Evolutionary conservation across 2,329 filamentous ascomycete genomes (phyloP).

Genomic region (Venturia oleaginea): DNA sequence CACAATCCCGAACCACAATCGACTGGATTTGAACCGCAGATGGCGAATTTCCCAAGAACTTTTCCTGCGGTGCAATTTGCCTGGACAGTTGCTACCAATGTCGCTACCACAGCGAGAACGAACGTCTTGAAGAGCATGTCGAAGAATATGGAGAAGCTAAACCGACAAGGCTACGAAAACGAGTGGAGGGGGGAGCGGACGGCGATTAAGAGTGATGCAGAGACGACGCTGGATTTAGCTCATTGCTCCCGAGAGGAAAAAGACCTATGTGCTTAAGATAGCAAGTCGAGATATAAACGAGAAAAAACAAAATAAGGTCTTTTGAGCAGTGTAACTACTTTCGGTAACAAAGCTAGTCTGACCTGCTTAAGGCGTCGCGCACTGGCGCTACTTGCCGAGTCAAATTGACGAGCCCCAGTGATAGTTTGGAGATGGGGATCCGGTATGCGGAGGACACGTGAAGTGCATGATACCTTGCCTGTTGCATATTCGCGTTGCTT

Average conservation of each 20-base stretch:
- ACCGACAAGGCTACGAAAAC: constrained; percentile 2
- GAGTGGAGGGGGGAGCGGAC: background rate
- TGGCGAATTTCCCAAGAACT: constrained; percentile 12
- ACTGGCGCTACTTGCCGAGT: background rate
- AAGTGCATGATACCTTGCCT: constrained; percentile 4
- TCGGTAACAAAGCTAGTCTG: background rate
- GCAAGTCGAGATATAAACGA: background rate
- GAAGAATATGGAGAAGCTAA: background rate
- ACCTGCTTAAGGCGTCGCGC: background rate
- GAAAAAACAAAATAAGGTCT: background rate
- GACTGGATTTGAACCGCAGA: constrained; percentile 12
- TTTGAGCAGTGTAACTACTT: background rate
- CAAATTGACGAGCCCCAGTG: background rate
- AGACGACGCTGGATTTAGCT: background rate
- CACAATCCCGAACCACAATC: constrained; percentile 12
- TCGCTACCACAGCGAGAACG: constrained; percentile 3
- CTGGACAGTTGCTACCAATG: background rate
- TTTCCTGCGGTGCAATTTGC: constrained; percentile 7
- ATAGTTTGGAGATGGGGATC: background rate
- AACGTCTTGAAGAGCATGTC: constrained; percentile 8
- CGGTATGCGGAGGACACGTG: background rate
- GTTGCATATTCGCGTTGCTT: background rate
- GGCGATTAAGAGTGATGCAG: background rate
- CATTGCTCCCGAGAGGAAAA: background rate
- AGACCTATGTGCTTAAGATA: background rate